These are phyloP conservation scores for Truncatella angustata DNA, from an alignment of 2,329 filamentous ascomycete genomes.

Conservation along the genomic window DNA sequence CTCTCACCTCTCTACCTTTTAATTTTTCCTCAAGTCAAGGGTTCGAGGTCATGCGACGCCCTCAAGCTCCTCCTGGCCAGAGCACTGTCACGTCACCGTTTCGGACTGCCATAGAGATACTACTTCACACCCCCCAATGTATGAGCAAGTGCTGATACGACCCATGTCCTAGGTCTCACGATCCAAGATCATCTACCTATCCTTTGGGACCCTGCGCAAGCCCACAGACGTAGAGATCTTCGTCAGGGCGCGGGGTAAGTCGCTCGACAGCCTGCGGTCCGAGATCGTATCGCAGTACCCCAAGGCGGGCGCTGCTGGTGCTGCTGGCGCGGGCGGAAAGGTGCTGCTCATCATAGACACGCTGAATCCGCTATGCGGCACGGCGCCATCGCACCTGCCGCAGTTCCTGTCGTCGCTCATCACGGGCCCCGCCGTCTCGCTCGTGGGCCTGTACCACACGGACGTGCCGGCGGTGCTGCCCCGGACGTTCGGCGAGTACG, in stretches of 20 bases:
- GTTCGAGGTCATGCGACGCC: too few species aligned
- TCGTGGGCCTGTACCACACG: slow-evolving; percentile 78
- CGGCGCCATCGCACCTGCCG: slow-evolving; percentile 56
- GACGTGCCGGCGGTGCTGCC: slow-evolving; percentile 65
- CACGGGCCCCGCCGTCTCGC: slow-evolving; percentile 64
- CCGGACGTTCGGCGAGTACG: slow-evolving; percentile 48
- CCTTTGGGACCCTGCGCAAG: slow-evolving; percentile 70
- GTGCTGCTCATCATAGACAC: slow-evolving; percentile 78
- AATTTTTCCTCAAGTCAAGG: neutral
- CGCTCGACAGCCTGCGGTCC: slow-evolving; percentile 52
- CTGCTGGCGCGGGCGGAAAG: slow-evolving; percentile 35
- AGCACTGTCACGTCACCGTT: too few species aligned
- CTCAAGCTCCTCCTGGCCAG: too few species aligned
- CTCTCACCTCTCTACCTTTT: neutral
- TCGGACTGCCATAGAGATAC: neutral
- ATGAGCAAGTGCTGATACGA: slow-evolving; percentile 10
- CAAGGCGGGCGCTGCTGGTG: slow-evolving; percentile 27
- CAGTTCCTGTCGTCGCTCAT: slow-evolving; percentile 68
- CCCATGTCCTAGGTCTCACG: slow-evolving; percentile 52
- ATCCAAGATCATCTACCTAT: slow-evolving; percentile 71
- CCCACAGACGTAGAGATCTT: slow-evolving; percentile 66
- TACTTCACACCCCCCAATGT: neutral
- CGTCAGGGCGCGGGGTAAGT: slow-evolving; percentile 61
- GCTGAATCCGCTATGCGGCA: slow-evolving; percentile 63
- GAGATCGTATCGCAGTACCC: slow-evolving; percentile 58